Base-by-base conservation (phyloP, 257 asterid species). In the Schizonepeta tenuifolia region DNA sequence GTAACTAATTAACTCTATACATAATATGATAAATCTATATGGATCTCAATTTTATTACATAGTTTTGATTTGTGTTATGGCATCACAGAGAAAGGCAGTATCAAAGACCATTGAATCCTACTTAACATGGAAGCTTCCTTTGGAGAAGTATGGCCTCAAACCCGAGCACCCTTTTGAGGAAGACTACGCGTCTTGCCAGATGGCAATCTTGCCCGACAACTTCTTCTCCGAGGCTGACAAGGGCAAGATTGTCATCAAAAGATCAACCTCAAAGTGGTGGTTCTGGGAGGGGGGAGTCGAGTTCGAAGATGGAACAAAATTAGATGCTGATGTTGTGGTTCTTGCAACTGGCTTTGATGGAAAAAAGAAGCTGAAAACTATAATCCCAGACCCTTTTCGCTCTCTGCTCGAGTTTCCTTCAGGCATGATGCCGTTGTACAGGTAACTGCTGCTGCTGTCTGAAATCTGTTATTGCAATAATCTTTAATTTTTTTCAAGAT, bases 131-230 rank as follows among this genome's bases (percentile, higher is more conserved):
- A 90, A 76, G 76, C 98, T 93, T 60, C 98, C 98, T 12, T 68
- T 93, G 69, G 80, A 83, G 36, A 93, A 93, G 77, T 93, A 85
- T 7, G 97, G 95, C 12, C 75, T 93, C 71, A 93, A 83, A 75
- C 98, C 98, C 0, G 91, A 90, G 0, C 98, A 93, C 80, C 96
- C 98, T 6, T 93, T 93, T 8, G 96, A 86, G 77, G 98, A 93
- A 62, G 98, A 93, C 80, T 90, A 93, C 9, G 98, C 96, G 2
- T 90, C 97, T 0, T 93, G 97, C 51, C 98, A 93, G 58, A 93
- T 93, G 98, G 97, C 98, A 1, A 93, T 93, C 87, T 76, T 93
- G 88, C 98, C 98, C 0, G 87, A 93, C 0, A 82, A 82, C 53
- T 90, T 93, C 84, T 93, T 93, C 83, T 12, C 85, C 0, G 93